A percentile compares a stretch with the other conserved stretches of the same genome.
Conservation (phyloP, 2,329 filamentous ascomycete species). For the Aspergillus brunneoviolaceus region DNA sequence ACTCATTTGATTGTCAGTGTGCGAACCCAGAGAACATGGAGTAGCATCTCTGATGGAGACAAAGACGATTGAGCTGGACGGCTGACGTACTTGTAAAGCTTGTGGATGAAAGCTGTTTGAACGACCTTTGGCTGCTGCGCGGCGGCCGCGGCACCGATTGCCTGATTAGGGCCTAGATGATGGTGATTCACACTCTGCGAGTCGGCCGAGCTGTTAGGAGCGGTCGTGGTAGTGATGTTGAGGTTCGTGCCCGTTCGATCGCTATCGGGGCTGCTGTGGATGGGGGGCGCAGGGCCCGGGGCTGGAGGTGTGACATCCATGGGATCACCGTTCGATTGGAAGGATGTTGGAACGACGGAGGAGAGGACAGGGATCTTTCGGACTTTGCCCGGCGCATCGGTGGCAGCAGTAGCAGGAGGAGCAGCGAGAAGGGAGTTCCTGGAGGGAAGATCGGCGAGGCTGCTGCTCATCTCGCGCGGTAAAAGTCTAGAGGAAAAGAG, state of each 20-base stretch:
- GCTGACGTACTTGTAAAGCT: slow-evolving; percentile 84
- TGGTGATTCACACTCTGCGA: slow-evolving; percentile 28
- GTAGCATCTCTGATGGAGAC: neutral
- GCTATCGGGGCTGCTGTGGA: slow-evolving; percentile 49
- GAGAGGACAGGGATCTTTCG: slow-evolving; percentile 55
- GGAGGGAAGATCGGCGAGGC: slow-evolving; percentile 42
- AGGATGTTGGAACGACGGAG: slow-evolving; percentile 40
- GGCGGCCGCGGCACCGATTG: slow-evolving; percentile 48
- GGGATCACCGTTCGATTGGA: slow-evolving; percentile 48
- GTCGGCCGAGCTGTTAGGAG: slow-evolving; percentile 36
- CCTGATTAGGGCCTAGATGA: slow-evolving; percentile 27
- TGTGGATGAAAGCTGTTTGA: slow-evolving; percentile 98
- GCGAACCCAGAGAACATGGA: neutral
- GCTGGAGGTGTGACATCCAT: slow-evolving; percentile 57
- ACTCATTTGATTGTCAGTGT: slow-evolving; percentile 24
- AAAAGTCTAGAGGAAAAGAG: slow-evolving; percentile 16
- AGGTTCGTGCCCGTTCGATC: slow-evolving; percentile 44
- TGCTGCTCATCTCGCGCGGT: slow-evolving; percentile 40
- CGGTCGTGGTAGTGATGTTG: slow-evolving; percentile 26
- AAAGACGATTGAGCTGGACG: neutral
- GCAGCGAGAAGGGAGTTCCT: slow-evolving; percentile 46
- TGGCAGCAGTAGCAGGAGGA: slow-evolving; percentile 21
- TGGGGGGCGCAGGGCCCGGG: slow-evolving; percentile 44
- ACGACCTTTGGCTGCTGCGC: slow-evolving; percentile 96
- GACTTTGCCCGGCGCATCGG: slow-evolving; percentile 46